Percentiles rank a stretch among this genome's conserved stretches.
Evolutionary conservation across 306 rosid genomes (phyloP).

Genomic region (Lablab purpureus): DNA sequence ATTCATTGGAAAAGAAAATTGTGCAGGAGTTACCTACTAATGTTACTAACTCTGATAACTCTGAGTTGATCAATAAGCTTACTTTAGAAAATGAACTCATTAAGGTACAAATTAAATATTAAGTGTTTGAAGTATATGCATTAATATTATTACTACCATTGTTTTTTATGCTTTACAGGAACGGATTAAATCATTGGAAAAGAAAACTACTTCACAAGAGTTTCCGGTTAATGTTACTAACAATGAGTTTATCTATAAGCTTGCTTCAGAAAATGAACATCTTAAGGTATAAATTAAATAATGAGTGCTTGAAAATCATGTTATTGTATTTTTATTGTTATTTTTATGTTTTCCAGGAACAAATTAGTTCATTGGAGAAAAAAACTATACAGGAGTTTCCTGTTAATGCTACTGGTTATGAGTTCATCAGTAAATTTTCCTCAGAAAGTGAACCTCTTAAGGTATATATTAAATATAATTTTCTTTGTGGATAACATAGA

Average conservation of each 20-base stretch:
- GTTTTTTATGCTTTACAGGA: slow-evolving; percentile 39
- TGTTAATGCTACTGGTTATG: slow-evolving; percentile 51
- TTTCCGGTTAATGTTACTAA: slow-evolving; percentile 55
- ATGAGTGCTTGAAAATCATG: slow-evolving; percentile 3
- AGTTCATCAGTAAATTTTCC: slow-evolving; percentile 55
- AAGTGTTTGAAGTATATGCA: slow-evolving; percentile 6
- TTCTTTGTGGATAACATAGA: too few species aligned
- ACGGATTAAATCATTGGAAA: slow-evolving; percentile 39
- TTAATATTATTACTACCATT: neutral
- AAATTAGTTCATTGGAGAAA: slow-evolving; percentile 43
- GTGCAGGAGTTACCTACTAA: slow-evolving; percentile 52
- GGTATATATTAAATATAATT: too few species aligned
- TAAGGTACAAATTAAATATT: slow-evolving; percentile 54
- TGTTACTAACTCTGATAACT: slow-evolving; percentile 63
- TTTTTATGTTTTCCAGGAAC: slow-evolving; percentile 39
- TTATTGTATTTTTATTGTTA: neutral
- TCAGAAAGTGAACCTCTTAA: slow-evolving; percentile 76
- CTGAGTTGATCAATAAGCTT: slow-evolving; percentile 60
- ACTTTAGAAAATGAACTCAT: slow-evolving; percentile 72
- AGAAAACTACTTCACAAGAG: slow-evolving; percentile 43
- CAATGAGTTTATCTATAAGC: slow-evolving; percentile 56
- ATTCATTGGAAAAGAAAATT: slow-evolving; percentile 42
- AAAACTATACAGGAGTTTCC: slow-evolving; percentile 51
- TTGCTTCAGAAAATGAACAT: slow-evolving; percentile 70
- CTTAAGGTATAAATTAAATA: slow-evolving; percentile 60